Conservation (phyloP, 345 rosid species). For the Eucalyptus cloeziana region DNA sequence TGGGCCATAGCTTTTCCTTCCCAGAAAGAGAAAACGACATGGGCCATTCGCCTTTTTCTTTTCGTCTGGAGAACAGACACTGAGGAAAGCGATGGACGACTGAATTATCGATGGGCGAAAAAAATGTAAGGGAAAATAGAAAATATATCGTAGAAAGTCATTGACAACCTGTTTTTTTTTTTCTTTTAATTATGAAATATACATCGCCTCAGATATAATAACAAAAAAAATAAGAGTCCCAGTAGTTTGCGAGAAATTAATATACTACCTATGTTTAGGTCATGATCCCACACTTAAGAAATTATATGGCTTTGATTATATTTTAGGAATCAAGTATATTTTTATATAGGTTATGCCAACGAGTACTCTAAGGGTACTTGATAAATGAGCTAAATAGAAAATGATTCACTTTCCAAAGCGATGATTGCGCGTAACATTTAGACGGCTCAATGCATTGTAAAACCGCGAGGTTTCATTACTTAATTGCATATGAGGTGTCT, state of each 20-base stretch:
- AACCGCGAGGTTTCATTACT: accelerated
- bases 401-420: not conserved
- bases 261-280: not conserved
- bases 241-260: not conserved
- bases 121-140: not conserved
- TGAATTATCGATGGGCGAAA: not conserved
- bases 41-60: not conserved
- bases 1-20: not conserved
- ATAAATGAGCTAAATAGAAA: not conserved
- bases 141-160: not conserved
- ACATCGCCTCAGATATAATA: not conserved
- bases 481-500: not conserved
- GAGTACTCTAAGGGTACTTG: not conserved
- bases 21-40: not conserved
- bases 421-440: not conserved
- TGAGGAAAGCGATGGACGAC: not conserved
- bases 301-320: not conserved
- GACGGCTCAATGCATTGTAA: not conserved
- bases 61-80: not conserved
- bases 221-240: not conserved
- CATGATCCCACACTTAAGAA: not conserved
- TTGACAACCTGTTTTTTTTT: not conserved
- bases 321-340: not conserved
- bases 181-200: not conserved
- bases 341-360: not conserved